Conservation (phyloP, 2,329 filamentous ascomycete genomes). For the Colletotrichum sp. region DNA sequence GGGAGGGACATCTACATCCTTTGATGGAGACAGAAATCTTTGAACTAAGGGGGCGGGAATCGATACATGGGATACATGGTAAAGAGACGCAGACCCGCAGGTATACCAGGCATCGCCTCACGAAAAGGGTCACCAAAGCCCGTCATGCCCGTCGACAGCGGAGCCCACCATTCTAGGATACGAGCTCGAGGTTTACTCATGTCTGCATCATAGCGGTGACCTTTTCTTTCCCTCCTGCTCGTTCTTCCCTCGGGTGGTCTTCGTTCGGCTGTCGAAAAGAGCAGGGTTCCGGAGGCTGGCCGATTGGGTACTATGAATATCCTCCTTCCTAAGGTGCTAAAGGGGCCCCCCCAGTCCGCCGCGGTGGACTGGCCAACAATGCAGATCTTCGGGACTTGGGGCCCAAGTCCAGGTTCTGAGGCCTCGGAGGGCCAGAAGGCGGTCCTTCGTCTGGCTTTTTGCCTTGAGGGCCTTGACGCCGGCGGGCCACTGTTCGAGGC, state of each 20-base stretch:
- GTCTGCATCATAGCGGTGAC: slow-evolving; percentile 19
- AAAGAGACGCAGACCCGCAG: slow-evolving; percentile 10
- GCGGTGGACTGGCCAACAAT: slow-evolving; percentile 8
- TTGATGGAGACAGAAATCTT: slow-evolving; percentile 18
- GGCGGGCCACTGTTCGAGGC: not conserved
- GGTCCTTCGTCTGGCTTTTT: not conserved
- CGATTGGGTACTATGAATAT: slow-evolving; percentile 22
- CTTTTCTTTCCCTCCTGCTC: not conserved
- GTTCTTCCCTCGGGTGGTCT: not conserved
- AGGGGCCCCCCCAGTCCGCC: not conserved
- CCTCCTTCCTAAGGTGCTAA: not conserved
- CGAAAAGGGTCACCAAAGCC: slow-evolving; percentile 3
- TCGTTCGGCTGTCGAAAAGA: not conserved
- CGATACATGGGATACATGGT: slow-evolving; percentile 11
- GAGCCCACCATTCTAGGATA: slow-evolving; percentile 22
- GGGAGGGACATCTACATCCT: slow-evolving; percentile 1
- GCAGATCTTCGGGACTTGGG: slow-evolving; percentile 14
- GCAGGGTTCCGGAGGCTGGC: slow-evolving; percentile 21
- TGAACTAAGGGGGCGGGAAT: slow-evolving; percentile 12
- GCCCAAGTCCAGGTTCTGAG: not conserved
- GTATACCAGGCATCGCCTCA: slow-evolving; percentile 18
- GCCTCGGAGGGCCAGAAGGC: not conserved
- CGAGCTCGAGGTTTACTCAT: slow-evolving; percentile 19
- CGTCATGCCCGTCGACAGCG: slow-evolving; percentile 19
- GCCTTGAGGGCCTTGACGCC: not conserved